Base-by-base conservation (phyloP, 2,329 filamentous ascomycete genomes). In the Alternaria gaisen region DNA sequence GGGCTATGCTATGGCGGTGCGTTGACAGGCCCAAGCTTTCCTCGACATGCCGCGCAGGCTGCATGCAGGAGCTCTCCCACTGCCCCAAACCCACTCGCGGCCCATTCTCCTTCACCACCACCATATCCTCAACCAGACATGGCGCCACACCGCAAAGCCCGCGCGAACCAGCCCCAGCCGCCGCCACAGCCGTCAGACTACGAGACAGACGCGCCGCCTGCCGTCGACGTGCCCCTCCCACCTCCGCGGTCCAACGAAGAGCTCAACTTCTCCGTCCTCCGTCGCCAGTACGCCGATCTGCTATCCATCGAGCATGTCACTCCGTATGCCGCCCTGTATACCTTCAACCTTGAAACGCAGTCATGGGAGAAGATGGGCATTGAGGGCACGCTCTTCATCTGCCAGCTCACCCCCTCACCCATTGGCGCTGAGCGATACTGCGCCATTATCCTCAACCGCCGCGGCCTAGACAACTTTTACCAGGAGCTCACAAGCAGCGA, bases 351-450 rank as follows among this genome's bases (percentile, higher is more conserved):
- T 47, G 80, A 84, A 5, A 84, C 87, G 3, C 82, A 86, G 53
- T 81, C 83, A 61, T 98, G 95, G 95, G 91, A 95, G 75, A 97
- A 96, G 82, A 87, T 87, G 46, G 91, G 90, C 57, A 86, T 94
- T 11, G 94, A 97, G 79, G 95, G 95, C 40, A 91, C 92, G 12
- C 83, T 98, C 66, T 99, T 98, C 77, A 87, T 98, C 54, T 96
- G 92, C 82, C 86, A 91, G 65, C 80, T 89, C 16, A 67, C 68
- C 3, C 72, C 74, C 7, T 71, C 68, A 4, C 60, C 87, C 55
- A 60, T 66, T 10, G 74, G 72, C 47, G 64, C 68, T 14, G 74
- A 80, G 46, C 77, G 81, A 24, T 84, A 80, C 68, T 76, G 74
- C 50, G 79, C 81, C 24, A 72, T 83, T 53, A 81, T 85, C 11